Evolutionary conservation across 306 rosid species (phyloP).

Genomic region (Fragaria iinumae): DNA sequence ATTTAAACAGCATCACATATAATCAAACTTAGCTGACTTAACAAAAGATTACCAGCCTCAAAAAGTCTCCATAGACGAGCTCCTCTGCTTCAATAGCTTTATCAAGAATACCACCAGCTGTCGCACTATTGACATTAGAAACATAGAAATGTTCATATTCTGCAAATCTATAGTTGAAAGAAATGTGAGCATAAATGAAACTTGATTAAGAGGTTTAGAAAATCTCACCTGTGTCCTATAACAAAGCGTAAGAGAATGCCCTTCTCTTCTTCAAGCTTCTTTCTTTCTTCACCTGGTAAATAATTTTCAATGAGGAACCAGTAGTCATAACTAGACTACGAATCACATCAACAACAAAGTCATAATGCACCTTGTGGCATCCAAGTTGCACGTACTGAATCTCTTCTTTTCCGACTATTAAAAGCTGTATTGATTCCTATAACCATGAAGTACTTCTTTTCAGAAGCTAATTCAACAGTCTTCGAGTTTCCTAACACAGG

Average conservation of each 20-base stretch:
- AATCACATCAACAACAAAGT: slow-evolving; percentile 10
- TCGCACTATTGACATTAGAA: slow-evolving; percentile 43
- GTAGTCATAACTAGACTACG: slow-evolving; percentile 22
- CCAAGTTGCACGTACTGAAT: slow-evolving; percentile 89
- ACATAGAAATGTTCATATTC: not conserved
- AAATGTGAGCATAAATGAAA: not conserved
- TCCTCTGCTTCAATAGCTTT: slow-evolving; percentile 82
- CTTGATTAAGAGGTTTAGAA: not conserved
- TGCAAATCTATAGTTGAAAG: not conserved
- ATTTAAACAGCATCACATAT: not conserved
- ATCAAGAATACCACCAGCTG: slow-evolving; percentile 83
- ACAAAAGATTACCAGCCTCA: slow-evolving; percentile 74
- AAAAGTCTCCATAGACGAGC: slow-evolving; percentile 58
- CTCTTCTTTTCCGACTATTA: slow-evolving; percentile 77
- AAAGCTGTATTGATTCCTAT: slow-evolving; percentile 91
- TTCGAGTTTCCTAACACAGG: slow-evolving; percentile 40
- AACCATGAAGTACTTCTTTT: slow-evolving; percentile 72
- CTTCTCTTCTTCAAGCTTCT: slow-evolving; percentile 83
- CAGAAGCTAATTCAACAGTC: slow-evolving; percentile 35
- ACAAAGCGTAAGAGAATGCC: slow-evolving; percentile 83
- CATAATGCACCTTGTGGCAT: slow-evolving; percentile 77
- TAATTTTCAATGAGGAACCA: slow-evolving; percentile 21
- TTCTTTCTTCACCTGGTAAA: slow-evolving; percentile 57
- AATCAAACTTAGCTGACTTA: not conserved
- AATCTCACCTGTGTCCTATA: slow-evolving; percentile 81